Evolutionary conservation across 768 basidiomycete species (phyloP).

Genomic region (Leccinum subtestaceum): DNA sequence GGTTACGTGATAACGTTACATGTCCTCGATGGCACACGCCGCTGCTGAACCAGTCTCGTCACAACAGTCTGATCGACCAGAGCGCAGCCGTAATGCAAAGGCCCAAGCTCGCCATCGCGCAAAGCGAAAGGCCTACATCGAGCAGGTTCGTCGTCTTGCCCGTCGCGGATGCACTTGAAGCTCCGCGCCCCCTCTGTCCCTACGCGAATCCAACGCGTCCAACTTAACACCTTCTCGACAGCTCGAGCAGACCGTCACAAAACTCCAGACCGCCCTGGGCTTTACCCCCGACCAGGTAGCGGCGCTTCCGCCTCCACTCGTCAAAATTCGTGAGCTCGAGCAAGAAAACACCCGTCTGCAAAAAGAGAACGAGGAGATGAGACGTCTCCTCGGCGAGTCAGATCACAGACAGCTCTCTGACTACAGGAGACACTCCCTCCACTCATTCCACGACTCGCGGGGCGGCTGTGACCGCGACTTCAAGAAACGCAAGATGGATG

Average conservation of each 20-base stretch:
- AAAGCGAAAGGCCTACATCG: constrained; percentile 91
- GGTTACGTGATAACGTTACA: constrained; percentile 46
- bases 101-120: constrained; percentile 89
- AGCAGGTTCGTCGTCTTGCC: constrained; percentile 52
- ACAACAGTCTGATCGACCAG: constrained; percentile 59
- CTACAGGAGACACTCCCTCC: constrained; percentile 46
- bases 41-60: constrained; percentile 41
- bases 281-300: constrained; percentile 74
- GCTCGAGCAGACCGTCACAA: constrained; percentile 85
- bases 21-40: constrained; percentile 59
- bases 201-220: constrained; percentile 12
- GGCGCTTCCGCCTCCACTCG: constrained; percentile 65
- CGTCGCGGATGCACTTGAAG: constrained; percentile 1
- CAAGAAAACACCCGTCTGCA: constrained; percentile 71
- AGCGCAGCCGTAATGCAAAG: constrained; percentile 83
- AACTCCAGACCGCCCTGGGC: constrained; percentile 72
- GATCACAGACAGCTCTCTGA: constrained; percentile 40
- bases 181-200: constrained; percentile 8
- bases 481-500: constrained; percentile 62
- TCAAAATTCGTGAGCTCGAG: constrained; percentile 80
- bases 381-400: constrained; percentile 58
- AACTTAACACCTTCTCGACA: constrained; percentile 25
- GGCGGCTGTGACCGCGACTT: constrained; percentile 52
- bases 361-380: constrained; percentile 71
- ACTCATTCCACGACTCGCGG: constrained; percentile 49